Conservation (phyloP, 2,329 filamentous ascomycete species). For the Cercospora sp. region DNA sequence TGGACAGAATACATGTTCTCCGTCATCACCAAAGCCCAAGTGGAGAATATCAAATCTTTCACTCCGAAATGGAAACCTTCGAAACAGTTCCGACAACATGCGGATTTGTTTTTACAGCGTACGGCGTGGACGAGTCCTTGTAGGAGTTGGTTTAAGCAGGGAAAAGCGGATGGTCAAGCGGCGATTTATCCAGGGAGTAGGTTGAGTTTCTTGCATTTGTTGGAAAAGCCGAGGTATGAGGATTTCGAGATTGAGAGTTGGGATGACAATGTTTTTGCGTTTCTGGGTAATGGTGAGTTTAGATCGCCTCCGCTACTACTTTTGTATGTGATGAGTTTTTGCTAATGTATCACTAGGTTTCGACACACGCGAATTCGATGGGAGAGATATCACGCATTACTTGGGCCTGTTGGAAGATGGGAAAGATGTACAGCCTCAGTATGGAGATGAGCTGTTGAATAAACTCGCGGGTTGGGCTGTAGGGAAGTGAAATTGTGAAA, state of each 20-base stretch:
- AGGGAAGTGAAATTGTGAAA: slow-evolving; percentile 18
- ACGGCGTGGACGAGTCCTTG: slow-evolving; percentile 43
- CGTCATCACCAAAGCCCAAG: slow-evolving; percentile 44
- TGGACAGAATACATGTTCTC: slow-evolving; percentile 46
- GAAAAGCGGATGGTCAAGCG: slow-evolving; percentile 41
- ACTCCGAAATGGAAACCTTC: slow-evolving; percentile 39
- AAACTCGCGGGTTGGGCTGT: slow-evolving; percentile 42
- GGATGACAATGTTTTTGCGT: slow-evolving; percentile 45
- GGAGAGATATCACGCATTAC: slow-evolving; percentile 51
- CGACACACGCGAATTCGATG: slow-evolving; percentile 48
- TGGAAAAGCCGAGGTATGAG: slow-evolving; percentile 44
- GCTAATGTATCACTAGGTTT: slow-evolving; percentile 38
- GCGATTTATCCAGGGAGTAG: slow-evolving; percentile 45
- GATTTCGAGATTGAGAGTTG: slow-evolving; percentile 47
- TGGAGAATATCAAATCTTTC: slow-evolving; percentile 47
- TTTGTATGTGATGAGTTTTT: no score
- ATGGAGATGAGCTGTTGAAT: slow-evolving; percentile 44
- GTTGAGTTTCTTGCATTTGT: slow-evolving; percentile 43
- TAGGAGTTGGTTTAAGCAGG: slow-evolving; percentile 43
- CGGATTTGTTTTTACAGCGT: slow-evolving; percentile 44
- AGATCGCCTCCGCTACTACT: no score
- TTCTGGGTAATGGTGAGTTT: slow-evolving; percentile 42
- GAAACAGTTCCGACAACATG: slow-evolving; percentile 43
- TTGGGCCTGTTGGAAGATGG: slow-evolving; percentile 44
- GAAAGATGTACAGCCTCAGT: slow-evolving; percentile 45